A percentile compares a stretch with the other conserved stretches of the same genome.
These are phyloP conservation scores for Mucuna pruriens DNA, from an alignment of 306 rosid genomes.

Conservation along the genomic window DNA sequence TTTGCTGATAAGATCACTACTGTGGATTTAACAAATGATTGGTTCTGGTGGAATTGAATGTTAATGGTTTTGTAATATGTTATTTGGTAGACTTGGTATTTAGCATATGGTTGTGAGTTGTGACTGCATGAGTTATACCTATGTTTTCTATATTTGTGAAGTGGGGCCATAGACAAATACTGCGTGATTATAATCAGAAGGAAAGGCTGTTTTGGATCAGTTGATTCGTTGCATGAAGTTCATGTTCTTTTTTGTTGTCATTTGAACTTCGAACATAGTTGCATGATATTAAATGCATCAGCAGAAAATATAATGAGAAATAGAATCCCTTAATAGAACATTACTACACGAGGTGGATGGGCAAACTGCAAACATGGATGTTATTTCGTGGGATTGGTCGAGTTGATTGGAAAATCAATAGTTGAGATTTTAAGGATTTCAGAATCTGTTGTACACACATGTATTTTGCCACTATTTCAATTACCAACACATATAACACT, in stretches of 20 bases:
- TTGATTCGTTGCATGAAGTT: slow-evolving; percentile 9
- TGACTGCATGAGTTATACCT: background rate
- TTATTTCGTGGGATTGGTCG: background rate
- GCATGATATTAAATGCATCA: background rate
- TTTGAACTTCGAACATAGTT: slow-evolving; percentile 1
- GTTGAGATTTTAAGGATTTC: background rate
- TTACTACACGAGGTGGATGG: background rate
- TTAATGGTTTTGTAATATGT: background rate
- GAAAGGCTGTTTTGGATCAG: background rate
- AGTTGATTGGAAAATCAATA: background rate
- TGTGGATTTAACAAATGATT: background rate
- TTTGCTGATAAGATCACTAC: slow-evolving; percentile 9
- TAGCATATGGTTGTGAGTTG: background rate
- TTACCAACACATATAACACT: background rate
- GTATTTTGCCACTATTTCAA: background rate
- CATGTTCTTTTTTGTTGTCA: background rate
- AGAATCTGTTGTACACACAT: background rate
- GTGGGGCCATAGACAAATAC: background rate
- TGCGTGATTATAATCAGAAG: background rate
- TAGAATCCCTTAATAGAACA: background rate
- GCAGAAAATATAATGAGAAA: background rate
- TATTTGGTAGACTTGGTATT: slow-evolving; percentile 13
- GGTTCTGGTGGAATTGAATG: slow-evolving; percentile 23
- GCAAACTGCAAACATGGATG: background rate
- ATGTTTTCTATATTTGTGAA: background rate